phyloP scores from a whole-genome alignment of 495 filamentous ascomycete species.

The Podospora sp. region DNA sequence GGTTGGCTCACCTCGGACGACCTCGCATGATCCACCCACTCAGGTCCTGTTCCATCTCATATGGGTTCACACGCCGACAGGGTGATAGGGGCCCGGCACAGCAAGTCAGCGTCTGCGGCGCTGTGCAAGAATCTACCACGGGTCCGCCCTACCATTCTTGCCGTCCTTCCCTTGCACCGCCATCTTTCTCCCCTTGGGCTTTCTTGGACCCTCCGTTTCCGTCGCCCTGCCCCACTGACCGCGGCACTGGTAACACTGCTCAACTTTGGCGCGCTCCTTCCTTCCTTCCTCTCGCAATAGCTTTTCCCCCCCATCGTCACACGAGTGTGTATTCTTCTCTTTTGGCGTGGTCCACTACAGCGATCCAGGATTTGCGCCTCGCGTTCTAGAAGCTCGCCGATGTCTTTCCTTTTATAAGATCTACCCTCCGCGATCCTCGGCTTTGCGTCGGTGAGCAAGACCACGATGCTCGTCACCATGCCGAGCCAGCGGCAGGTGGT shows the following conservation, averaged over 20 bases:
- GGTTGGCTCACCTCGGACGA: too few relatives aligned
- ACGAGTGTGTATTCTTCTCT: not conserved
- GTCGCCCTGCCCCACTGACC: not conserved
- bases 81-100: not conserved
- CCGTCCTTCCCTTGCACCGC: not conserved
- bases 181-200: too few relatives aligned
- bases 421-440: not conserved
- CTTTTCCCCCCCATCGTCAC: not conserved
- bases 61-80: not conserved
- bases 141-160: too few relatives aligned
- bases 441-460: not conserved
- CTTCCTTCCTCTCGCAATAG: not conserved
- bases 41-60: too few relatives aligned
- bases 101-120: not conserved
- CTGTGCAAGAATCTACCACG: not conserved
- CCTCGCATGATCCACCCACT: too few relatives aligned
- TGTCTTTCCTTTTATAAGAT: not conserved
- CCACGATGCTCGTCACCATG: conserved; percentile 20
- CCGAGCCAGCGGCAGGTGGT: conserved; percentile 21
- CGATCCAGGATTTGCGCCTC: not conserved
- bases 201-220: not conserved
- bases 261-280: not conserved
- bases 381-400: not conserved
- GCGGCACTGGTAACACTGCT: not conserved
- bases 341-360: not conserved